Conservation (phyloP, 331 rosid genomes). For the Stylosanthes scabra region DNA sequence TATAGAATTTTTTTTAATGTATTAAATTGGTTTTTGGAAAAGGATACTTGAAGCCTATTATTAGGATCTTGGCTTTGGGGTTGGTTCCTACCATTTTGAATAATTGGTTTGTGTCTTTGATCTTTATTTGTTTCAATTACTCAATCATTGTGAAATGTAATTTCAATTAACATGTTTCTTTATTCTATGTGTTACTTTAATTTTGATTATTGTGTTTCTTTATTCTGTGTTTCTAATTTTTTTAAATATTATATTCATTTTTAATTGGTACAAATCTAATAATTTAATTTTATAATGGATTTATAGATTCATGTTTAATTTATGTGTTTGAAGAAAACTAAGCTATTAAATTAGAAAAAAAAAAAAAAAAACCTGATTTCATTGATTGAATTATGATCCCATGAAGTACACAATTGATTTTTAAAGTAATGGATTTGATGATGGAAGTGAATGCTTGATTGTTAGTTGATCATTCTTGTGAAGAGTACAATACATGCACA, state of each 20-base stretch:
- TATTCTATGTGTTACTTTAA: slow-evolving; percentile 11
- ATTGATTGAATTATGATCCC: slow-evolving; percentile 53
- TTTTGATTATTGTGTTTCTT: neutral
- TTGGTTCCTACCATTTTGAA: neutral
- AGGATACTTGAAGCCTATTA: too few species aligned
- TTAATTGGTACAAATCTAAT: neutral
- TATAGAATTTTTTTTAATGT: neutral
- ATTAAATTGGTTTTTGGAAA: slow-evolving; percentile 13
- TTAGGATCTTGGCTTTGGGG: neutral
- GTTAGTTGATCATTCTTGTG: slow-evolving; percentile 46
- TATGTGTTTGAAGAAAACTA: slow-evolving; percentile 10
- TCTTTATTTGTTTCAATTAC: slow-evolving; percentile 15
- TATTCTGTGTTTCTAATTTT: neutral
- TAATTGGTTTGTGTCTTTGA: neutral
- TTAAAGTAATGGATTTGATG: slow-evolving; percentile 38
- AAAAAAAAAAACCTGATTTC: neutral
- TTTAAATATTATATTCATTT: neutral
- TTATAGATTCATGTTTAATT: slow-evolving; percentile 19
- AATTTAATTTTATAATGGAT: neutral
- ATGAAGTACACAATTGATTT: slow-evolving; percentile 32
- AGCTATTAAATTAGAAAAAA: neutral
- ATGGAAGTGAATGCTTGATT: slow-evolving; percentile 41
- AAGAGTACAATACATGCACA: slow-evolving; percentile 32
- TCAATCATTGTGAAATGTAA: neutral
- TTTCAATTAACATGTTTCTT: slow-evolving; percentile 8